These are phyloP conservation scores for Diaporthe aspalathi DNA, from an alignment of 2,329 filamentous ascomycete genomes.

Conservation along the genomic window DNA sequence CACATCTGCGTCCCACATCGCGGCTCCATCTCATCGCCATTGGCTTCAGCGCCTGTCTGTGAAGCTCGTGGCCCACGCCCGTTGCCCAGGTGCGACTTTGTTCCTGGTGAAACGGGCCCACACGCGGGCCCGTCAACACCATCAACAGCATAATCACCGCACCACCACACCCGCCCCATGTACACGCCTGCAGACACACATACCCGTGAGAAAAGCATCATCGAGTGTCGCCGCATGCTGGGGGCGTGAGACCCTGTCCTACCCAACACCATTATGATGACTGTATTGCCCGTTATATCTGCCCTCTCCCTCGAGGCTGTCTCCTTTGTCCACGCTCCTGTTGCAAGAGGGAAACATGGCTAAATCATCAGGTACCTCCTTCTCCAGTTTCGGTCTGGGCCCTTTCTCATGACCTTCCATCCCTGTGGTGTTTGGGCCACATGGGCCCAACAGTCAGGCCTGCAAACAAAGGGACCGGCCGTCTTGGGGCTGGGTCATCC, in stretches of 20 bases:
- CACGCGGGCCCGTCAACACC: slow-evolving; percentile 21
- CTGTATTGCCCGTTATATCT: neutral
- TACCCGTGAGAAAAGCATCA: neutral
- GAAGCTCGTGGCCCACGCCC: neutral
- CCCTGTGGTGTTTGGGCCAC: slow-evolving; percentile 30
- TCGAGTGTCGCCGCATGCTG: slow-evolving; percentile 13
- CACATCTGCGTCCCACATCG: slow-evolving; percentile 19
- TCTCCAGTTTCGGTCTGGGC: neutral
- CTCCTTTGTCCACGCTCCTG: neutral
- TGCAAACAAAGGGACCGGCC: slow-evolving; percentile 27
- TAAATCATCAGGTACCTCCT: slow-evolving; percentile 1
- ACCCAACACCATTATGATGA: slow-evolving; percentile 25
- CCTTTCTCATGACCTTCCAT: slow-evolving; percentile 35
- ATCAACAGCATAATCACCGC: too few relatives aligned
- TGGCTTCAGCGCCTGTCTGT: slow-evolving; percentile 33
- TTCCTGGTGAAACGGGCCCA: slow-evolving; percentile 19
- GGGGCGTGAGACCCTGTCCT: slow-evolving; percentile 26
- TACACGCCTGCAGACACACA: neutral
- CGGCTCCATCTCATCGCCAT: slow-evolving; percentile 27
- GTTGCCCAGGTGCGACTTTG: neutral
- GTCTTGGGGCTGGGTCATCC: neutral
- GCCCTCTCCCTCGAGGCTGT: neutral
- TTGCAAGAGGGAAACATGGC: slow-evolving; percentile 20
- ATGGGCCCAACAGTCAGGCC: slow-evolving; percentile 25
- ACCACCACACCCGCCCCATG: neutral